phyloP scores from a whole-genome alignment of 2,329 filamentous ascomycete genomes.

The Sarocladium strictum region DNA sequence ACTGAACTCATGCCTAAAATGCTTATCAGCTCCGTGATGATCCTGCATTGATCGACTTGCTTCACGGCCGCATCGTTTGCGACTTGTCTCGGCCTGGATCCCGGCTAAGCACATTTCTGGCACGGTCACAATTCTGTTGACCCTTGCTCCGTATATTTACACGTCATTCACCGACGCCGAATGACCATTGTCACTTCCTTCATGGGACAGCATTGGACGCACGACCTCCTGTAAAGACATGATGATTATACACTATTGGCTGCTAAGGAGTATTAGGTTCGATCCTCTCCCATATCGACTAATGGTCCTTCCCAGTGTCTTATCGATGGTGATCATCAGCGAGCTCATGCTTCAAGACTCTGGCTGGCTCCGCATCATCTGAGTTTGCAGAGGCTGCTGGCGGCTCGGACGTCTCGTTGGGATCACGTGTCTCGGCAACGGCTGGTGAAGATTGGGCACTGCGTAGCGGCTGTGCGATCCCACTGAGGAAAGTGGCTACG shows the following conservation, averaged over 20 bases:
- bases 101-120: neutral
- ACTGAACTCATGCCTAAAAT: neutral
- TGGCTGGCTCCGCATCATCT: neutral
- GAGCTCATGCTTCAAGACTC: neutral
- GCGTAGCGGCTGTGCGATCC: slow-evolving; percentile 1
- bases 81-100: neutral
- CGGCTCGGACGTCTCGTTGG: neutral
- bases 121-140: too few species aligned
- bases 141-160: too few species aligned
- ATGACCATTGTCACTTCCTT: too few species aligned
- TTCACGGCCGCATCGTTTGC: neutral
- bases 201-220: neutral
- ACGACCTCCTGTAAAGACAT: neutral
- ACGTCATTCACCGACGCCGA: neutral
- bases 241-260: slow-evolving; percentile 7
- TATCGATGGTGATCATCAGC: neutral
- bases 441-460: neutral
- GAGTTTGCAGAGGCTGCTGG: neutral
- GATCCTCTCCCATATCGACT: neutral
- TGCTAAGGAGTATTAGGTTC: neutral
- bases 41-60: neutral
- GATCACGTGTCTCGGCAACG: neutral
- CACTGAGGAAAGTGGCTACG: slow-evolving; percentile 1
- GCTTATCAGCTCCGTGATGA: neutral
- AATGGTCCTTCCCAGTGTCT: neutral